Evolutionary conservation across 129 eudicot species (phyloP), one percentile per base, ranked within the genome.

Genomic region (Pulicaria dysenterica): DNA sequence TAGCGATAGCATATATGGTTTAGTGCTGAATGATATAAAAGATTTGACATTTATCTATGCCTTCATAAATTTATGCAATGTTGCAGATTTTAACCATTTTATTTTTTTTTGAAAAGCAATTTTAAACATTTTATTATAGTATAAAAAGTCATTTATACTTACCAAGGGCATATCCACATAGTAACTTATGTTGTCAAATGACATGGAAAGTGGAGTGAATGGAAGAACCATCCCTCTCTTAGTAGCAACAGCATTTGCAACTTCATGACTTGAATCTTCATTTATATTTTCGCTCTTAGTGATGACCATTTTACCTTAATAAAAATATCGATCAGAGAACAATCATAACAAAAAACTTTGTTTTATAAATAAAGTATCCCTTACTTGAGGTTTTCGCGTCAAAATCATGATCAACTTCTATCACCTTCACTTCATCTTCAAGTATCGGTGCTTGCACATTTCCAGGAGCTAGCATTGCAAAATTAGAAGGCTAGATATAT

Each of bases 221-320:
- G 90, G 90, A 72, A 85, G 90, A 51, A 85, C 74, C 90, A 85
- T 85, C 36, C 90, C 84, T 85, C 82, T 66, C 73, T 75, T 85
- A 15, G 77, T 58, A 60, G 59, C 42, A 50, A 5, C 58, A 70
- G 4, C 59, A 59, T 73, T 47, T 59, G 49, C 47, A 47, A 8
- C 58, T 40, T 59, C 76, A 13, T 59, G 48, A 69, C 56, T 77
- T 49, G 48, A 69, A 60, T 77, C 76, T 77, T 50, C 81, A 43
- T 77, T 70, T 50, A 62, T 69, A 44, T 41, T 62, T 44, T 77
- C 50, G 66, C 62, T 61, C 8, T 70, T 61, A 41, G 15, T 47
- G 37, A 15, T 53, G n/a, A 39, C 65, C 67, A 51, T 15, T 53
- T 77, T 57, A 8, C 10, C 81, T 77, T 49, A 40, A 50, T 50